Conservation (phyloP, 2,329 filamentous ascomycete species). For the Diaporthe humulicola region DNA sequence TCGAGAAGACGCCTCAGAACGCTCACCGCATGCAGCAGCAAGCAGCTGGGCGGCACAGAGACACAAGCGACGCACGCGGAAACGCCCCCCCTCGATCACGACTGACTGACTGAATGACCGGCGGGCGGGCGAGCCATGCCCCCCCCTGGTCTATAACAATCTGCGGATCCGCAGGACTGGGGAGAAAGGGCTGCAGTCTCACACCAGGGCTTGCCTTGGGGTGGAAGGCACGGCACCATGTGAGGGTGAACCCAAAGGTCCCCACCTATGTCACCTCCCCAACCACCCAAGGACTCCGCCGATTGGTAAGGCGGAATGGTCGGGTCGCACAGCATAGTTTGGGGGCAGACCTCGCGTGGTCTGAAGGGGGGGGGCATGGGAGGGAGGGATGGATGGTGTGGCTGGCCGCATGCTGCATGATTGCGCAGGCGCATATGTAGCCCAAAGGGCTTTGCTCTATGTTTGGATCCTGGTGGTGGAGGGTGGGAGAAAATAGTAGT, state of each 20-base stretch:
- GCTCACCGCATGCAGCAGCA: not conserved
- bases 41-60: not conserved
- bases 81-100: not conserved
- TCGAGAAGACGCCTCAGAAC: constrained; percentile 11
- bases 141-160: not conserved
- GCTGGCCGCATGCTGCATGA: constrained; percentile 8
- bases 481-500: not conserved
- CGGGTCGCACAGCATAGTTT: constrained; percentile 21
- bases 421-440: not conserved
- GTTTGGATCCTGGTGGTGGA: constrained; percentile 1
- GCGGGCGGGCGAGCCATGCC: not conserved
- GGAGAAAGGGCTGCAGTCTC: not conserved
- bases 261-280: not conserved
- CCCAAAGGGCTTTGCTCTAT: constrained; percentile 4
- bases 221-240: not conserved
- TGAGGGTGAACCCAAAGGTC: too few species aligned
- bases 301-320: constrained; percentile 27
- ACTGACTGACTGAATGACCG: too few species aligned
- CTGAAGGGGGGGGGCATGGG: not conserved
- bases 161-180: constrained; percentile 2
- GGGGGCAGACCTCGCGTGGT: constrained; percentile 25
- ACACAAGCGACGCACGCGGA: not conserved
- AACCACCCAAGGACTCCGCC: not conserved
- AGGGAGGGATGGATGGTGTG: not conserved
- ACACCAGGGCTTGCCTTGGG: not conserved